Base-by-base conservation (phyloP, 139 green algal species). In the Chlamydomonas sp. region DNA sequence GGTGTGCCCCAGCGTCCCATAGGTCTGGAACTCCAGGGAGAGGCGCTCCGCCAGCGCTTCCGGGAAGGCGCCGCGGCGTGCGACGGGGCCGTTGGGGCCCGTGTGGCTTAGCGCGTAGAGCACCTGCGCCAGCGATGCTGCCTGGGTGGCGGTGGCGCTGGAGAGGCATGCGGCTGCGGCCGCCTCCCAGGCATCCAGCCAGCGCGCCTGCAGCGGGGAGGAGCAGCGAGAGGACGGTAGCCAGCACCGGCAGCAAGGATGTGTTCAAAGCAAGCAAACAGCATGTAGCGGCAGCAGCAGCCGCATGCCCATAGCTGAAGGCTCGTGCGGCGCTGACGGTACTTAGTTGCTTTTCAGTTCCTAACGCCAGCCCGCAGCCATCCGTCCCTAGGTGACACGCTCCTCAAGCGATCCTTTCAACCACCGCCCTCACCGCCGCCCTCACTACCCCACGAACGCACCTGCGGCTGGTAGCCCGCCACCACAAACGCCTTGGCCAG, bases 401-500 rank as follows among this genome's bases (percentile, higher is more conserved):
- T 49, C 31, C 31, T 49, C 31, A 49, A 49, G 31, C 31, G 31
- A 49, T 49, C 31, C 31, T 49, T 49, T 49, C 31, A 49, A 49
- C 31, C 31, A 49, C 31, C 31, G 31, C 31, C 31, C 31, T 49
- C 31, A 49, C 31, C 31, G 31, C 31, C 31, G 31, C 31, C 31
- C 31, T 49, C 31, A 49, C 31, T 49, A 49, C 31, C 31, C 31
- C 69, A 5, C 69, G 5, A 20, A n/a, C 73, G 4, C 31, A 84
- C 79, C 79, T 85, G 58, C 17, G 63, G 68, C 20, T 61, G 67
- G 69, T 71, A 31, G 2, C 80, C 80, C 0, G 82, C 60, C 10
- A n/a, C 69, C 5, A 86, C 67, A 20, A 86, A 79, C 31, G 82
- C 82, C 61, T 9, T 58, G 1, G 82, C 82, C 71, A 86, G 67